Percentiles rank a stretch among this genome's conserved stretches.
These are phyloP conservation scores for Aspergillus tubingensis DNA, from an alignment of 2,329 filamentous ascomycete species.

Conservation along the genomic window DNA sequence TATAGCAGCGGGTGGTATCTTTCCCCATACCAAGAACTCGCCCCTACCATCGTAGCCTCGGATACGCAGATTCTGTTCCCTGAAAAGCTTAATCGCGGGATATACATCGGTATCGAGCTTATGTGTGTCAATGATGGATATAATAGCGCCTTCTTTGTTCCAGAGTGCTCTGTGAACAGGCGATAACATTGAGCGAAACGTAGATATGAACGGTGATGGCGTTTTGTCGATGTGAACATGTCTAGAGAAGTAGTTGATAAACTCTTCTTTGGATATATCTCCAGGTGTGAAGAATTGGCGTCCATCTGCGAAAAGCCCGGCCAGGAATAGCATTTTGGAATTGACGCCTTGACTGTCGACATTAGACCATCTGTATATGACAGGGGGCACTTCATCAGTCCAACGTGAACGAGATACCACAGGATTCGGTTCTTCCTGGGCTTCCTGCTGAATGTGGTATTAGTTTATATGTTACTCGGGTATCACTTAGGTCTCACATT, in stretches of 20 bases:
- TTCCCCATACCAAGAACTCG: slow-evolving; percentile 41
- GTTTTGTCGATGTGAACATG: slow-evolving; percentile 29
- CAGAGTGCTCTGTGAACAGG: slow-evolving; percentile 37
- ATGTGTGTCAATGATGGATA: slow-evolving; percentile 35
- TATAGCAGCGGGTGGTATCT: slow-evolving; percentile 30
- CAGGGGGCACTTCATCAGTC: slow-evolving; percentile 21
- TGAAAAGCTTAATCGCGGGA: slow-evolving; percentile 29
- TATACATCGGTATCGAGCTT: slow-evolving; percentile 29
- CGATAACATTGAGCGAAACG: slow-evolving; percentile 26
- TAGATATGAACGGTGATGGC: slow-evolving; percentile 39
- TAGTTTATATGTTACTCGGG: background rate
- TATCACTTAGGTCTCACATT: background rate
- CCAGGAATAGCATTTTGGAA: slow-evolving; percentile 21
- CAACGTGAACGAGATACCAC: background rate
- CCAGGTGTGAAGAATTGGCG: slow-evolving; percentile 15
- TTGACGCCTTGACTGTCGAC: slow-evolving; percentile 36
- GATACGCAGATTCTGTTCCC: slow-evolving; percentile 18
- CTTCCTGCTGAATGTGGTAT: background rate
- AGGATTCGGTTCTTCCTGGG: background rate
- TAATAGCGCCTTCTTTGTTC: slow-evolving; percentile 22
- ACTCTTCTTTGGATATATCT: slow-evolving; percentile 18
- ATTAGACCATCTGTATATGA: slow-evolving; percentile 40
- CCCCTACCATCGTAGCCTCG: slow-evolving; percentile 29
- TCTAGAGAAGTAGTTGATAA: slow-evolving; percentile 22
- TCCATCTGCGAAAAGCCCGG: slow-evolving; percentile 27